Conservation (phyloP, 352 stramenopile genomes). For the Phytophthora pluvialis region DNA sequence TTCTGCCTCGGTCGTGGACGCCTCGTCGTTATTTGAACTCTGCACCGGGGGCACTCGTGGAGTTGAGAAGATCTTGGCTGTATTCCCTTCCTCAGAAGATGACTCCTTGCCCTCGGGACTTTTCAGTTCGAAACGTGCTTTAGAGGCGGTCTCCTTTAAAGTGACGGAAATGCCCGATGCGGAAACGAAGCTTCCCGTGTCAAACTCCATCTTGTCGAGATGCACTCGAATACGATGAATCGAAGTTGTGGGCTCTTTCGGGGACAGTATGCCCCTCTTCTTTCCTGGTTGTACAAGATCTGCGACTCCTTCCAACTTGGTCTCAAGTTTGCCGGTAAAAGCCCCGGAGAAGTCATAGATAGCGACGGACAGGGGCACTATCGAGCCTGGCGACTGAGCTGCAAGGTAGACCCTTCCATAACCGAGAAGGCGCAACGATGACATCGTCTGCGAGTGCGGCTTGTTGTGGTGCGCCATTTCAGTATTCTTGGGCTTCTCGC, state of each 20-base stretch:
- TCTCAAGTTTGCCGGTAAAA: constrained; percentile 38
- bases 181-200: constrained; percentile 14
- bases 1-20: not conserved
- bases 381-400: constrained; percentile 22
- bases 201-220: constrained; percentile 39
- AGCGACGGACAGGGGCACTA: constrained; percentile 33
- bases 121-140: constrained; percentile 12
- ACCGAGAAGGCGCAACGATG: constrained; percentile 38
- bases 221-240: constrained; percentile 30
- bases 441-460: constrained; percentile 6
- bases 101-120: constrained; percentile 13
- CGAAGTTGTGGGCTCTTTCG: constrained; percentile 17
- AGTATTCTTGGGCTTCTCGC: constrained; percentile 5
- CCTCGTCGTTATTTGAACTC: not conserved
- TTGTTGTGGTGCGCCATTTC: constrained; percentile 6
- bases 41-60: constrained; percentile 21
- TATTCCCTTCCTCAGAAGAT: not conserved
- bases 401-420: constrained; percentile 38
- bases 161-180: constrained; percentile 38
- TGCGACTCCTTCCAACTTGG: constrained; percentile 22
- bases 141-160: constrained; percentile 37
- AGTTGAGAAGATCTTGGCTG: constrained; percentile 39
- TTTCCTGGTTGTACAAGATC: constrained; percentile 10
- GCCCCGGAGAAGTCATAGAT: constrained; percentile 40
- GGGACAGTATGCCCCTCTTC: constrained; percentile 30